Evolutionary conservation across 306 rosid genomes (phyloP).

Genomic region (Quillaja saponaria): DNA sequence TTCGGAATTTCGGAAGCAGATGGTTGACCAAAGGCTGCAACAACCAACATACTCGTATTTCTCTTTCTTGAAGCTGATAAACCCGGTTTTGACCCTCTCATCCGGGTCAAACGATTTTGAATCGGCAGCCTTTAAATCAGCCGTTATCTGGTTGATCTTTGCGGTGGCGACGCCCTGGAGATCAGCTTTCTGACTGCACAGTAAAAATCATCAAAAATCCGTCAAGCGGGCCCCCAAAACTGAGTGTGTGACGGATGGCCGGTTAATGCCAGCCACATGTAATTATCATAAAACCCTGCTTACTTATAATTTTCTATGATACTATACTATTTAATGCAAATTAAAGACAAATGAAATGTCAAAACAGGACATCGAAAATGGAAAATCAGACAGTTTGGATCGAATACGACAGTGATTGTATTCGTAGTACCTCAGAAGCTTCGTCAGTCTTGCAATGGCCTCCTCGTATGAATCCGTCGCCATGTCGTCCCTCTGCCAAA

Average conservation of each 20-base stretch:
- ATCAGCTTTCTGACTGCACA: constrained; percentile 54
- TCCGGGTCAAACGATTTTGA: constrained; percentile 47
- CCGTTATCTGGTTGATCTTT: constrained; percentile 70
- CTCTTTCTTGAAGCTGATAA: constrained; percentile 63
- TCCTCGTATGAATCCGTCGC: constrained; percentile 66
- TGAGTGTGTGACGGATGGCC: neutral
- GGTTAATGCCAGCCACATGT: constrained; percentile 13
- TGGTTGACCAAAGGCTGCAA: neutral
- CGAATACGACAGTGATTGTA: neutral
- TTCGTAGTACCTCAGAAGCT: constrained; percentile 66
- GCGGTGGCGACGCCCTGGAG: constrained; percentile 66
- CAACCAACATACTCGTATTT: constrained; percentile 66
- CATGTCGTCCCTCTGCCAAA: constrained; percentile 67
- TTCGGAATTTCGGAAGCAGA: neutral
- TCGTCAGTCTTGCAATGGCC: constrained; percentile 68
- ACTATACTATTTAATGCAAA: too few relatives aligned
- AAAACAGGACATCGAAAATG: constrained; percentile 25
- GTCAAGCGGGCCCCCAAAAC: neutral
- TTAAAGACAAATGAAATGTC: too few relatives aligned
- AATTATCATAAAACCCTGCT: neutral
- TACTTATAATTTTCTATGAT: too few relatives aligned
- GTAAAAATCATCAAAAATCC: neutral
- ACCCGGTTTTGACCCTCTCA: constrained; percentile 74
- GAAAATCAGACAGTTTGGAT: neutral
- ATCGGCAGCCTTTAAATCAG: constrained; percentile 46